A percentile compares a stretch with the other conserved stretches of the same genome.
Evolutionary conservation across 179 eudicot species (phyloP).

Genomic region (Silene coronaria): DNA sequence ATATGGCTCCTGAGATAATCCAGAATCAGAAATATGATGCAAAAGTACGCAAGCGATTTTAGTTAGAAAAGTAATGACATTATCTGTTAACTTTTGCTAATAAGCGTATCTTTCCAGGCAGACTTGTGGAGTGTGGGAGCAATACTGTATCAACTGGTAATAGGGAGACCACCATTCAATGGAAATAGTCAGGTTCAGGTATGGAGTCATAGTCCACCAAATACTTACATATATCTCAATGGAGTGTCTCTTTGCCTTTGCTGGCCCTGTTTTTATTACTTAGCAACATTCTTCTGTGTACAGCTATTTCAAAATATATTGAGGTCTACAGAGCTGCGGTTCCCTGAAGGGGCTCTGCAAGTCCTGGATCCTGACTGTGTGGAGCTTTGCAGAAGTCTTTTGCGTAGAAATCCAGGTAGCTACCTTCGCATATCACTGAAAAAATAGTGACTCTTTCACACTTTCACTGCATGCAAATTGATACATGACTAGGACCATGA

Average conservation of each 20-base stretch:
- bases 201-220: not conserved
- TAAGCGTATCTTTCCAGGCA: constrained; percentile 32
- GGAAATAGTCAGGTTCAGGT: constrained; percentile 48
- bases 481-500: not conserved
- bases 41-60: constrained; percentile 31
- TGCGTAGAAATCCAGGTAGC: constrained; percentile 52
- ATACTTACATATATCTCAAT: not conserved
- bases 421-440: constrained; percentile 14
- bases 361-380: constrained; percentile 41
- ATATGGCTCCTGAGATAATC: constrained; percentile 57
- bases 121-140: constrained; percentile 62
- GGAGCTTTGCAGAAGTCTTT: constrained; percentile 45
- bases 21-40: constrained; percentile 53
- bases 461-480: not conserved
- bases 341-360: constrained; percentile 42
- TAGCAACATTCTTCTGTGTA: not conserved
- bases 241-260: not conserved
- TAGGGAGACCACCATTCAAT: constrained; percentile 46
- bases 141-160: constrained; percentile 44
- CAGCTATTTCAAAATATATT: constrained; percentile 54
- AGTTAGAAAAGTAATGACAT: not conserved
- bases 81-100: not conserved
- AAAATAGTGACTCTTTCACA: constrained; percentile 11
- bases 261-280: not conserved
- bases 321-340: constrained; percentile 34